Base-by-base conservation (phyloP, 768 basidiomycete genomes). In the Pleurotus tuoliensis region DNA sequence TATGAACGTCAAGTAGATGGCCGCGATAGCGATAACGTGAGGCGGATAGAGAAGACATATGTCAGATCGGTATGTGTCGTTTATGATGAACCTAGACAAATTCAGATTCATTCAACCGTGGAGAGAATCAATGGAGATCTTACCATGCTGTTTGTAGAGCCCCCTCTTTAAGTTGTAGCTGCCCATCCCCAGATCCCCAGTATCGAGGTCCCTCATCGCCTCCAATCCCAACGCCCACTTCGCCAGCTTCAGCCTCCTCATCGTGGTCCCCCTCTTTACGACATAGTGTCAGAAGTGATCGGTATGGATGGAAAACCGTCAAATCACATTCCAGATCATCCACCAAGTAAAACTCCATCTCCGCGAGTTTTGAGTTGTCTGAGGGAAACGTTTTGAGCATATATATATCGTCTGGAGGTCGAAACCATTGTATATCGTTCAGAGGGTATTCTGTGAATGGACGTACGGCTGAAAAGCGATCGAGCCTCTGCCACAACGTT, bases 271-370 rank as follows among this genome's bases (percentile, higher is more conserved):
- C 69, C 39, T 86, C 84, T 58, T 83, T 83, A 58, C 82, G 87
- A 63, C 89, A 90, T 15, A 97, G 75, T 1, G 88, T 77, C 41
- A 90, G 74, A 20, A 98, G 81, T 0, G 93, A 91, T 51, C 94
- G 86, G 71, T 99, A 99, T 0, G 97, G 96, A 68, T 98, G 97
- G 69, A 94, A 98, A 6, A 98, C 82, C 55, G 87, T 82, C 43
- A 99, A 75, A 70, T 98, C 93, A 64, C 96, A 98, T 69, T 97
- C 94, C 24, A 98, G 82, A 67, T 99, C 95, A 66, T 93, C 93
- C 20, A 99, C 87, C 8, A 98, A 85, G 73, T 96, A 98, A 73
- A 98, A 98, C 68, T 98, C 96, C 95, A 98, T 98, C 69, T 99
- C 97, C 3, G 95, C 97, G 12, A 99, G 76, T 66, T 93, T 94